Conservation (phyloP, 176 grass and related monocot genomes). For the Aegilops tauschii region DNA sequence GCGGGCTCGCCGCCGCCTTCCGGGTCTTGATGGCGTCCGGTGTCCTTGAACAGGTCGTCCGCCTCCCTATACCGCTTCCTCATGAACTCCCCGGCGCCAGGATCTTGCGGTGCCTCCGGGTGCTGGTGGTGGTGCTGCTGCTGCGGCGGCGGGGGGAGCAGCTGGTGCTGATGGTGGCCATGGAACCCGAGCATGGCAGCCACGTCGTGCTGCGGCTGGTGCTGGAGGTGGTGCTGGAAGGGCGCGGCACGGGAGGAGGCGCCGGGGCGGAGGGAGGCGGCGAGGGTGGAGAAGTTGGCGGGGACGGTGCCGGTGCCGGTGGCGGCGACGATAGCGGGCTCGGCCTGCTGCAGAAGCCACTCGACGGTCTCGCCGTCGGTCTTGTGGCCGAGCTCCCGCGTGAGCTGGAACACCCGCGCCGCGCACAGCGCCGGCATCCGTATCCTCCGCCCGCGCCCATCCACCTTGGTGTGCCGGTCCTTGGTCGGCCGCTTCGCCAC, state of each 20-base stretch:
- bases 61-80: constrained; percentile 81
- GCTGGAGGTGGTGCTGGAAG: constrained; percentile 39
- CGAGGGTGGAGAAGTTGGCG: constrained; percentile 82
- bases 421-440: constrained; percentile 98
- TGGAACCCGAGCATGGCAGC: constrained; percentile 82
- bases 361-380: constrained; percentile 98
- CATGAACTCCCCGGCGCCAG: constrained; percentile 60
- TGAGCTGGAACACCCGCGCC: constrained; percentile 94
- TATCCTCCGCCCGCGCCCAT: constrained; percentile 86
- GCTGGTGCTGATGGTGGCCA: constrained; percentile 37
- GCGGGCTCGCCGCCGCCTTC: constrained; percentile 10
- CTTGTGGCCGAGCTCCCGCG: constrained; percentile 95
- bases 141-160: constrained; percentile 24
- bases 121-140: constrained; percentile 18
- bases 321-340: constrained; percentile 90
- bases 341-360: constrained; percentile 96
- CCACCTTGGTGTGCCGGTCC: constrained; percentile 97
- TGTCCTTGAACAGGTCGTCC: constrained; percentile 90
- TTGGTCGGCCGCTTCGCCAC: constrained; percentile 63
- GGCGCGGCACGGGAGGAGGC: constrained; percentile 35
- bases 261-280: constrained; percentile 70
- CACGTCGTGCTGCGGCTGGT: constrained; percentile 49
- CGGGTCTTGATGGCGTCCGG: constrained; percentile 42
- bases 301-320: constrained; percentile 93
- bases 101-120: constrained; percentile 43